Conservation (phyloP, 345 rosid species). For the Microthlaspi erraticum region DNA sequence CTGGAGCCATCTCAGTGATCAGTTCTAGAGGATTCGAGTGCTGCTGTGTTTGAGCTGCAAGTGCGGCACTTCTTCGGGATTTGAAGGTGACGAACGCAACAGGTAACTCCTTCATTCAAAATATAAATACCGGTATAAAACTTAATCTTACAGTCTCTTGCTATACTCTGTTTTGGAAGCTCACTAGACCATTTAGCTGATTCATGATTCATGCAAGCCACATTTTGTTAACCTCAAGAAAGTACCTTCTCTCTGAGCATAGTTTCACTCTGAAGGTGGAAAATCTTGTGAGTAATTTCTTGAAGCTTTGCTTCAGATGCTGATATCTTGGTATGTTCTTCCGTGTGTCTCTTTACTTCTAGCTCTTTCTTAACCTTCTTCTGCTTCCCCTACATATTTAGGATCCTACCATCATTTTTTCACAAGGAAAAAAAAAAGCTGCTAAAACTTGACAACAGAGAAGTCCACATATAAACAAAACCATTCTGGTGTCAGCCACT, state of each 20-base stretch:
- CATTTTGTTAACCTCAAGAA: conserved; percentile 3
- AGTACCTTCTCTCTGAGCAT: conserved; percentile 68
- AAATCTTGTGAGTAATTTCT: conserved; percentile 59
- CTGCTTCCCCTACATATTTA: conserved; percentile 64
- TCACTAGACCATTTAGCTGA: conserved; percentile 1
- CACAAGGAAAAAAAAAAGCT: neutral
- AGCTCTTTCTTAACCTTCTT: conserved; percentile 54
- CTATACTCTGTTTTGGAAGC: neutral
- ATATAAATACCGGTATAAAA: neutral
- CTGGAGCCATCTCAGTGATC: conserved; percentile 87
- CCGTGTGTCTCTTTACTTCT: conserved; percentile 49
- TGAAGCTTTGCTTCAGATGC: conserved; percentile 65
- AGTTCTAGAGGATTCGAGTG: conserved; percentile 74
- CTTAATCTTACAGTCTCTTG: neutral
- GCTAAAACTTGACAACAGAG: neutral
- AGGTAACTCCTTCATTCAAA: conserved; percentile 67
- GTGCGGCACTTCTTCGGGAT: conserved; percentile 67
- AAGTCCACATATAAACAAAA: neutral
- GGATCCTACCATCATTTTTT: conserved; percentile 3
- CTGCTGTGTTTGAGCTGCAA: conserved; percentile 86
- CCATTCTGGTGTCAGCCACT: conserved; percentile 6
- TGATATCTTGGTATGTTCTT: conserved; percentile 43
- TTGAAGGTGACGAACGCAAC: conserved; percentile 87
- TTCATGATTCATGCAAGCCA: conserved; percentile 23
- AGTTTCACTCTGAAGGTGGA: conserved; percentile 58